These are phyloP conservation scores for Trichoderma gracile DNA, from an alignment of 2,329 filamentous ascomycete genomes.

Conservation along the genomic window DNA sequence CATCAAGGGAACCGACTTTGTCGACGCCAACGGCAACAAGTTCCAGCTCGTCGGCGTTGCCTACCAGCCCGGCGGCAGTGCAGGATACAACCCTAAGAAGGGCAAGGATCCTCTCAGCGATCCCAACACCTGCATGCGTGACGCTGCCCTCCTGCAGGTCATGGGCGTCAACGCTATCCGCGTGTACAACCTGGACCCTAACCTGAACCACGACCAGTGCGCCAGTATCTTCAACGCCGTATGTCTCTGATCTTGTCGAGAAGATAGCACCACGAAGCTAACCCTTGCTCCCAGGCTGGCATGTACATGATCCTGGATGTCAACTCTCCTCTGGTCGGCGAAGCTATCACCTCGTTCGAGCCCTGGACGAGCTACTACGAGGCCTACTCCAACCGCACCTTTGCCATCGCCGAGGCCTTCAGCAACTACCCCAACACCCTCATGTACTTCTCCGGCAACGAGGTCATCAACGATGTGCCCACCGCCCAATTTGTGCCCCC, in stretches of 20 bases:
- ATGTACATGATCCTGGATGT: slow-evolving; percentile 71
- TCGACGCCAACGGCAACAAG: slow-evolving; percentile 59
- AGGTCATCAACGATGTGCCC: slow-evolving; percentile 68
- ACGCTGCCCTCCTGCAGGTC: slow-evolving; percentile 65
- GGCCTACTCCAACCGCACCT: slow-evolving; percentile 64
- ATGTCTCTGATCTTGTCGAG: slow-evolving; percentile 26
- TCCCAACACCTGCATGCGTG: slow-evolving; percentile 58
- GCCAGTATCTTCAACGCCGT: slow-evolving; percentile 67
- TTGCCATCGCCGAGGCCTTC: slow-evolving; percentile 67
- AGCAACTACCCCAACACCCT: slow-evolving; percentile 66
- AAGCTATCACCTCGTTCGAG: slow-evolving; percentile 55
- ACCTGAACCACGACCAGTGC: slow-evolving; percentile 67
- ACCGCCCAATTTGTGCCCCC: slow-evolving; percentile 63
- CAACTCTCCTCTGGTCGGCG: slow-evolving; percentile 63
- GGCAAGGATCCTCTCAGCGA: slow-evolving; percentile 63
- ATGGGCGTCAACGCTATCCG: slow-evolving; percentile 68
- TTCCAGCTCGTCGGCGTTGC: slow-evolving; percentile 69
- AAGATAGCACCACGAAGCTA: neutral
- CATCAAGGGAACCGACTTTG: slow-evolving; percentile 59
- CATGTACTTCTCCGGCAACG: slow-evolving; percentile 77
- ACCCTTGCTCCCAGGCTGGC: slow-evolving; percentile 48
- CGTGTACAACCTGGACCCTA: slow-evolving; percentile 67
- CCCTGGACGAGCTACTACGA: slow-evolving; percentile 63
- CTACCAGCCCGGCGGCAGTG: slow-evolving; percentile 68
- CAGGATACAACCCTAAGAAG: slow-evolving; percentile 57